Percentiles rank a stretch among this genome's conserved stretches.
phyloP scores from a whole-genome alignment of 257 asterid species.

The Anisodus tanguticus region DNA sequence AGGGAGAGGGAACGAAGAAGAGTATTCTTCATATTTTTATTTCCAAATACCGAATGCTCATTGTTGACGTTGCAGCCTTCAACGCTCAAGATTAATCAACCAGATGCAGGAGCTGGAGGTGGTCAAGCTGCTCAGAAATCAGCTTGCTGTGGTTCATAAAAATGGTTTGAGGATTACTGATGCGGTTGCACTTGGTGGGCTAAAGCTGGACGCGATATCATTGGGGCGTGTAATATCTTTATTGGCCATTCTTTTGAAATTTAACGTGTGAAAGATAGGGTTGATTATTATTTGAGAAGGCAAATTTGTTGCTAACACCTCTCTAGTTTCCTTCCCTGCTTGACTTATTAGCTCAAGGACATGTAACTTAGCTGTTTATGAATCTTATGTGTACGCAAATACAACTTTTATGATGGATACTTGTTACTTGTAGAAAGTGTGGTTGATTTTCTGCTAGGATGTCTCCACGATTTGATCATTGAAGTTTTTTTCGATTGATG shows the following conservation, averaged over 20 bases:
- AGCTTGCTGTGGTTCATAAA: conserved; percentile 37
- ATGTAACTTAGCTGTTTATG: conserved; percentile 19
- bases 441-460: background rate
- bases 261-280: conserved; percentile 49
- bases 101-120: conserved; percentile 30
- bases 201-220: conserved; percentile 37
- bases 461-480: background rate
- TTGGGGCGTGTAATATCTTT: conserved; percentile 39
- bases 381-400: conserved; percentile 1
- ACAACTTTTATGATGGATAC: conserved; percentile 1
- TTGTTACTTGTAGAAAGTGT: background rate
- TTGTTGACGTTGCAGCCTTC: conserved; percentile 30
- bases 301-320: conserved; percentile 23
- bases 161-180: background rate
- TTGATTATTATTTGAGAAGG: conserved; percentile 17
- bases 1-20: background rate
- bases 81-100: conserved; percentile 33
- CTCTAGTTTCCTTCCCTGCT: background rate
- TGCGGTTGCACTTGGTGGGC: background rate
- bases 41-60: background rate
- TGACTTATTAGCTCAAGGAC: conserved; percentile 1
- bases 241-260: conserved; percentile 41
- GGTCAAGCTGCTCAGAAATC: conserved; percentile 31
- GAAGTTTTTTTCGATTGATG: background rate
- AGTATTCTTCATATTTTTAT: background rate